These are phyloP conservation scores for Penicillium glabrum DNA, from an alignment of 2,329 filamentous ascomycete species.

Conservation along the genomic window DNA sequence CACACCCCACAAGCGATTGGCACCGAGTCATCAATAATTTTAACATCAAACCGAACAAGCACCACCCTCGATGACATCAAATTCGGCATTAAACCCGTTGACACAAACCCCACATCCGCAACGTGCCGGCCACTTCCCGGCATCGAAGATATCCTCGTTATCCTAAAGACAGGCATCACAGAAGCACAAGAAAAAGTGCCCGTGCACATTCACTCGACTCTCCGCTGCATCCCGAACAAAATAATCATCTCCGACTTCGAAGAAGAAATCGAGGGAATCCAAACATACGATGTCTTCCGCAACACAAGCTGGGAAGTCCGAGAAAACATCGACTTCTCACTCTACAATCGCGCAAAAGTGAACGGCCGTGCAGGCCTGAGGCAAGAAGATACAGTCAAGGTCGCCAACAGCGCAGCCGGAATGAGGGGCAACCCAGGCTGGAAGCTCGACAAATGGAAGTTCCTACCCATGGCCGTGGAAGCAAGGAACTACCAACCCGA, in stretches of 20 bases:
- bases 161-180: conserved; percentile 60
- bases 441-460: conserved; percentile 58
- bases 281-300: conserved; percentile 52
- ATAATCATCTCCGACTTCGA: conserved; percentile 60
- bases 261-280: conserved; percentile 51
- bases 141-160: conserved; percentile 54
- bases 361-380: conserved; percentile 39
- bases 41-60: background rate
- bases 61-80: background rate
- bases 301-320: conserved; percentile 31
- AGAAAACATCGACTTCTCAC: conserved; percentile 18
- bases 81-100: background rate
- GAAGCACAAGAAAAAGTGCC: conserved; percentile 57
- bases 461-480: conserved; percentile 54
- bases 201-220: conserved; percentile 53
- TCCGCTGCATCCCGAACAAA: conserved; percentile 56
- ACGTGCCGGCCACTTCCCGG: conserved; percentile 38
- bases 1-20: background rate
- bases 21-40: background rate
- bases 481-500: conserved; percentile 43
- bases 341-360: conserved; percentile 43
- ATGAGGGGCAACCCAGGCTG: conserved; percentile 44
- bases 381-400: conserved; percentile 23
- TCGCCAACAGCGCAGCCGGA: conserved; percentile 29
- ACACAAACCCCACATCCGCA: conserved; percentile 3